Evolutionary conservation across 2,329 filamentous ascomycete species (phyloP), one percentile per base, ranked within the genome.

Genomic region (Rosellinia necatrix): DNA sequence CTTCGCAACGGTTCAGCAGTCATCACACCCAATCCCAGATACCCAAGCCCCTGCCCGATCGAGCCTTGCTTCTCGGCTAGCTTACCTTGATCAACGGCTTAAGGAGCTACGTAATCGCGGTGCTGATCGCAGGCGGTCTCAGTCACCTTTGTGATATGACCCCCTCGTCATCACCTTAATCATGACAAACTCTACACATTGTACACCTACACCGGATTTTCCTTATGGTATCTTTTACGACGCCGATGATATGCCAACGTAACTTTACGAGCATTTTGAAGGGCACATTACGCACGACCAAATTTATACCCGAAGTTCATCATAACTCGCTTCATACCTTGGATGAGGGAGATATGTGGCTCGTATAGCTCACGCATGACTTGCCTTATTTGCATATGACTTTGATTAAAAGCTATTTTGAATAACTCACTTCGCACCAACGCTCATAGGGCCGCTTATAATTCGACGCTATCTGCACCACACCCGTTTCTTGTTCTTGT

Each of bases 21-120:
- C 74, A 17, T 59, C 66, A 3, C 74, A 75, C 35, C 66, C 71
- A 17, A 70, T 65, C 34, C 53, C 70, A 4, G 64, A 71, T n/a
- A 65, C 71, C 6, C 69, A 60, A 17, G 47, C 74, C 19, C 73
- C 68, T 35, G 22, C 64, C 17, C 64, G 75, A 53, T 71, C 77
- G 12, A 78, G 77, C 32, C 69, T 85, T 38, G 75, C 78, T 19
- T 77, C 76, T 30, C 79, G 81, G 9, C 71, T 85, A 52, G 81
- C 82, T 4, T 84, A 85, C 59, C 78, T 85, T 42, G 82, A 85
- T 64, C 78, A 83, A 62, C 79, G 81, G 32, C 76, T 85, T 38
- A 80, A 78, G 61, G 80, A 83, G 57, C 74, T 85, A 55, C 77
- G 80, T 57, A 77, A 74, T 42, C 76, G 77, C 32, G 73, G 74